phyloP scores from a whole-genome alignment of 345 rosid species.

The Anacardium occidentale region DNA sequence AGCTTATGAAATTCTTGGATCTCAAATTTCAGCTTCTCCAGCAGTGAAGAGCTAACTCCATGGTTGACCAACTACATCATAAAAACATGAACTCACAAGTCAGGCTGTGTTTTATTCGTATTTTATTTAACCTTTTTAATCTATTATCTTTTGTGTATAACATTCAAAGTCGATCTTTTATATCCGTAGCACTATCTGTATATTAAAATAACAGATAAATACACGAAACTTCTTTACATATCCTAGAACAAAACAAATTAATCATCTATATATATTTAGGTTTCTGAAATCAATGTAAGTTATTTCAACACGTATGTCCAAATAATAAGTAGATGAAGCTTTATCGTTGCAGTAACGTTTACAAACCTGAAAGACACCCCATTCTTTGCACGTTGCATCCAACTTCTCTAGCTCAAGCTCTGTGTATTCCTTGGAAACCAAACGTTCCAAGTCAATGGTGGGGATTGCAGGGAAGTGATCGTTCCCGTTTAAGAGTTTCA shows the following conservation, averaged over 20 bases:
- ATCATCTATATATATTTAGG: not conserved
- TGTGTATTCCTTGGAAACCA: conserved; percentile 22
- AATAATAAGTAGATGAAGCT: too few relatives aligned
- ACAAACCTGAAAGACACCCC: conserved; percentile 46
- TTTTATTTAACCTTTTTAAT: not conserved
- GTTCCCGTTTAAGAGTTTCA: not conserved
- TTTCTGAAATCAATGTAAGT: not conserved
- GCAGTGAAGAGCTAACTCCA: conserved; percentile 23
- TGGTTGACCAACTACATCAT: conserved; percentile 38
- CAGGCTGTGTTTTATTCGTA: not conserved
- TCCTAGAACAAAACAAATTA: not conserved
- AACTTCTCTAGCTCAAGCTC: conserved; percentile 28
- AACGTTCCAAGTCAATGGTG: conserved; percentile 25
- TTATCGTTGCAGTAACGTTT: not conserved
- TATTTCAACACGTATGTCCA: too few relatives aligned
- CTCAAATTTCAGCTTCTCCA: conserved; percentile 25
- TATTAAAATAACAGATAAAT: not conserved
- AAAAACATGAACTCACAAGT: not conserved
- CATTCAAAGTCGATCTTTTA: not conserved
- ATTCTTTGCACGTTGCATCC: conserved; percentile 32
- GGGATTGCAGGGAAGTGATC: conserved; percentile 13
- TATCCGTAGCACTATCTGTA: too few relatives aligned
- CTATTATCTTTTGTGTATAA: not conserved
- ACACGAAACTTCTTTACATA: not conserved
- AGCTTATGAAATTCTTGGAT: conserved; percentile 29